Percentiles rank a stretch among this genome's conserved stretches.
These are phyloP conservation scores for Lichtheimia ramosa DNA, from an alignment of 371 early-diverging fungal species.

Conservation along the genomic window DNA sequence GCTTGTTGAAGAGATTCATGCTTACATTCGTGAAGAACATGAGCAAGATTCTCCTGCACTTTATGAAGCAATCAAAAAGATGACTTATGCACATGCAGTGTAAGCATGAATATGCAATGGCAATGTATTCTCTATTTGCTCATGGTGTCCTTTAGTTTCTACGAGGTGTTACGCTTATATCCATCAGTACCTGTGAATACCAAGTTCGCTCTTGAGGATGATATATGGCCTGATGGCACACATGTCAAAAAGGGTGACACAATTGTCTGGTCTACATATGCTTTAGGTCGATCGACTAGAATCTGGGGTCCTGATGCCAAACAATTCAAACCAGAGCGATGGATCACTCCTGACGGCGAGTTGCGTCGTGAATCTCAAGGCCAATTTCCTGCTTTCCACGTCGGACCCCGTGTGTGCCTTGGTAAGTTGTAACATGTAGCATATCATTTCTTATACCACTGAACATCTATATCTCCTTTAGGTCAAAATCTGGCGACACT, in stretches of 20 bases:
- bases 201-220: constrained; percentile 65
- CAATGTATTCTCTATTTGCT: constrained; percentile 4
- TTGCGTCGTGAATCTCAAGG: constrained; percentile 38
- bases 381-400: constrained; percentile 61
- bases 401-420: constrained; percentile 65
- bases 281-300: constrained; percentile 48
- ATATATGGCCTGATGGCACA: constrained; percentile 70
- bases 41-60: constrained; percentile 26
- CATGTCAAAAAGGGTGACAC: constrained; percentile 56
- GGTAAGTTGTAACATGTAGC: neutral
- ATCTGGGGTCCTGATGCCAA: constrained; percentile 64
- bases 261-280: constrained; percentile 50
- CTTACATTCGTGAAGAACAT: constrained; percentile 23
- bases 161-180: constrained; percentile 71
- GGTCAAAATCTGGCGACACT: constrained; percentile 48
- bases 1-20: constrained; percentile 57
- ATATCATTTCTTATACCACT: neutral
- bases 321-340: constrained; percentile 65
- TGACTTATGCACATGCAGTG: constrained; percentile 62
- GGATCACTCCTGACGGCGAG: constrained; percentile 45
- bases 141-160: constrained; percentile 26
- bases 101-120: constrained; percentile 18
- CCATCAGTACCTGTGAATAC: constrained; percentile 70
- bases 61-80: constrained; percentile 47
- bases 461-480: constrained; percentile 22